Base-by-base conservation (phyloP, 2,329 filamentous ascomycete species). In the Trichoderma polysporum region DNA sequence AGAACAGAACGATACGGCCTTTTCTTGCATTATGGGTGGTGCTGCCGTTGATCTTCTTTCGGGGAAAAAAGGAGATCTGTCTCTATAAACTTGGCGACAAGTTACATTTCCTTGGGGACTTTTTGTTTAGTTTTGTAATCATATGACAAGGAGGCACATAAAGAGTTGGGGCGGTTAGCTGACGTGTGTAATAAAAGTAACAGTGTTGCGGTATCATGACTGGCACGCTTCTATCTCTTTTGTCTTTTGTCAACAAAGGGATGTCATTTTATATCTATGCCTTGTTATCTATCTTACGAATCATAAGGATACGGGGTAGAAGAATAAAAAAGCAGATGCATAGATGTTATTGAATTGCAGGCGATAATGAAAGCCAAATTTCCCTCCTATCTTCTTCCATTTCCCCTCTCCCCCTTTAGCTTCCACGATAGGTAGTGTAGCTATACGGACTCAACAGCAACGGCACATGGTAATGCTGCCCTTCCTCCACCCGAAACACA, bases 351-450 rank as follows among this genome's bases (percentile, higher is more conserved):
- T 53, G 50, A 19, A 53, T 10, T 53, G 15, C 9, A n/a, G 17
- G 27, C 50, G 8, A 53, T 53, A 19, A 31, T 4, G 2, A 45
- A 45, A 22, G 22, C 41, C 41, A 45, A 45, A 45, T 22, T 3
- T 12, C 41, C 10, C 41, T 45, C 41, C n/a, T 19, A 45, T 45
- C n/a, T 45, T 10, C n/a, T 56, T 27, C 6, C 33, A 3, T 9
- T 29, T 50, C 12, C 15, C 37, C 19, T 25, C 12, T 33, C 13
- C 27, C 50, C 50, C 37, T 39, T 81, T 80, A 93, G 76, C 89
- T 92, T 17, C 92, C 92, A 56, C 92, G 82, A 79, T 95, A 95
- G 10, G 91, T 94, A 47, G 90, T 91, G 79, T 93, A 95, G 76
- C 90, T 91, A 79, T 89, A 94, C 33, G 91, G 91, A 70, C 90